Conservation (phyloP, 805 yeast species). For the Metschnikowia corniflorae region DNA sequence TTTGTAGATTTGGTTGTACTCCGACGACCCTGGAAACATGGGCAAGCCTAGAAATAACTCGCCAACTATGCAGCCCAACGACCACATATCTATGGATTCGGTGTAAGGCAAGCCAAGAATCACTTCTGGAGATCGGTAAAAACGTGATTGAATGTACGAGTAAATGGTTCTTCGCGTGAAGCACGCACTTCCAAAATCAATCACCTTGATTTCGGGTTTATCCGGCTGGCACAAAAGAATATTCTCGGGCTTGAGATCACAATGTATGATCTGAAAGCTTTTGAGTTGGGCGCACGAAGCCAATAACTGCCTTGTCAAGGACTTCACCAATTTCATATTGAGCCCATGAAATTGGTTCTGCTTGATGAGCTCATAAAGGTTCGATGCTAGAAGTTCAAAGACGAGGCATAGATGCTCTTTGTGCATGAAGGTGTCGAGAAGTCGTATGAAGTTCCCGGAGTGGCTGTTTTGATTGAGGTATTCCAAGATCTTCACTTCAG, state of each 20-base stretch:
- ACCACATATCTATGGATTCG: constrained; percentile 96
- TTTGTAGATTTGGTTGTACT: constrained; percentile 82
- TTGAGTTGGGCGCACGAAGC: constrained; percentile 80
- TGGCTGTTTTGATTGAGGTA: constrained; percentile 65
- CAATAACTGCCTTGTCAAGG: constrained; percentile 74
- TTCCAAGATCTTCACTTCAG: constrained; percentile 86
- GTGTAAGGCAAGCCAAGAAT: constrained; percentile 89
- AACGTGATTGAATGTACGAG: constrained; percentile 89
- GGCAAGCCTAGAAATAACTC: constrained; percentile 91
- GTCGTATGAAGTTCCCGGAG: constrained; percentile 68
- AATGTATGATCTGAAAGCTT: constrained; percentile 81
- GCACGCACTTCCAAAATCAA: constrained; percentile 96
- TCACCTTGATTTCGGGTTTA: constrained; percentile 82
- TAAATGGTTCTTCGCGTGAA: constrained; percentile 85
- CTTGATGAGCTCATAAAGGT: constrained; percentile 83
- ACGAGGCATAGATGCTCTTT: constrained; percentile 91
- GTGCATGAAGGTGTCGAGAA: constrained; percentile 87
- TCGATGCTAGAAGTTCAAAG: constrained; percentile 83
- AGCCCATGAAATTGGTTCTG: constrained; percentile 94
- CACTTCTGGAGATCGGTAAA: constrained; percentile 93
- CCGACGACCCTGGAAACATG: constrained; percentile 90
- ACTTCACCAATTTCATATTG: constrained; percentile 71
- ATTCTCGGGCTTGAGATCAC: constrained; percentile 96
- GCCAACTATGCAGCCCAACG: constrained; percentile 87
- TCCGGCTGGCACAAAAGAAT: constrained; percentile 77